Base-by-base conservation (phyloP, 305 asterid species). In the Plantago rigida region DNA sequence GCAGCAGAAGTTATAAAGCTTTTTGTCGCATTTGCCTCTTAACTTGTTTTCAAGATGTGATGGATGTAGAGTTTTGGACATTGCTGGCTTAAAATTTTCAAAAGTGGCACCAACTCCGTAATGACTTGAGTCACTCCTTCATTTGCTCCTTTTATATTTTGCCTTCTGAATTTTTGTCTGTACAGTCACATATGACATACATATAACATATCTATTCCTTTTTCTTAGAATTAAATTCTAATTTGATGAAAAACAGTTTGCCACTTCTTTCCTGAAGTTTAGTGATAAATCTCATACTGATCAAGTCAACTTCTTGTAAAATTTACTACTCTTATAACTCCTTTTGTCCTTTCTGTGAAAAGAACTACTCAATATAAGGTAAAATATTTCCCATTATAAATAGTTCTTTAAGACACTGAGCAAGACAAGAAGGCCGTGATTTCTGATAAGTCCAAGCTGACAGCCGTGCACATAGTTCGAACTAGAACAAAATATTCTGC, bases 61-160 rank as follows among this genome's bases (percentile, higher is more conserved):
- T 52, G 28, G 39, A 24, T 9, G 8, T 34, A 22, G 57, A 24
- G 24, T 24, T 14, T 52, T 52, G 41, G 2, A 2, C 3, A 22
- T 3, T 29, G 36, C 36, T 29, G 36, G 36, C 41, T 34, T 34
- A 34, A 34, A 34, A 3, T 3, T 34, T 68, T 67, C 79, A 5
- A 63, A 34, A 34, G 41, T 34, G 13, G 26, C 15, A 51, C 12
- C 29, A 22, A 22, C 15, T 19, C 29, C 13, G 56, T 51, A 5
- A 2, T 34, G 41, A 5, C 7, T 34, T 34, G 41, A 34, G 41
- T 34, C 8, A 0, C 6, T 8, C 7, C 7, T 8, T 34, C 6
- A 17, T 39, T 7, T 39, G 45, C 8, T 39, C 45, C 0, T 1
- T 39, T 39, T 39, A 7, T 39, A 39, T 7, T 39, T 39, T 12